A percentile compares a stretch with the other conserved stretches of the same genome.
Conservation (phyloP, 208 protist genomes). For the Crithidia sp. region DNA sequence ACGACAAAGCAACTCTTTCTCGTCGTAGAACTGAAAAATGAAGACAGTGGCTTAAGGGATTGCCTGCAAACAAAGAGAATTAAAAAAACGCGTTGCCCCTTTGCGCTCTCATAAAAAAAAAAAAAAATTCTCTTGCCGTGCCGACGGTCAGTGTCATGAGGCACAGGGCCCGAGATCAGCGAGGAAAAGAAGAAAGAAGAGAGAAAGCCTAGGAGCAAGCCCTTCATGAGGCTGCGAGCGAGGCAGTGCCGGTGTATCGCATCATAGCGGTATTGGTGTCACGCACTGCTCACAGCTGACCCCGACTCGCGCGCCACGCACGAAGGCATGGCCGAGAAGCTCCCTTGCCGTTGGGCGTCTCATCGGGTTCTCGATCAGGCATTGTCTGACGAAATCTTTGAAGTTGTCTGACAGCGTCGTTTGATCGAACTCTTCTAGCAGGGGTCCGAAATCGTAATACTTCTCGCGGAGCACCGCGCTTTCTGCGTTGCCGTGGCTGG, state of each 20-base stretch:
- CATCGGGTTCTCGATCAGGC: conserved; percentile 60
- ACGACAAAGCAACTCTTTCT: too few species aligned
- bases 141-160: too few species aligned
- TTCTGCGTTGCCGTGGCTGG: not conserved
- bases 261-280: not conserved
- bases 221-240: too few species aligned
- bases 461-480: conserved; percentile 10
- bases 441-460: conserved; percentile 50
- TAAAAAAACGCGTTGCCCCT: too few species aligned
- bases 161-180: not conserved
- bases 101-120: too few species aligned
- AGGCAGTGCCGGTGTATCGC: too few species aligned
- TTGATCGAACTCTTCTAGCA: conserved; percentile 57
- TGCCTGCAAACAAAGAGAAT: too few species aligned
- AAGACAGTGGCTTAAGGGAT: too few species aligned
- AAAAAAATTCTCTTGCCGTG: too few species aligned
- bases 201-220: not conserved
- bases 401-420: conserved; percentile 42
- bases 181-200: conserved; percentile 12
- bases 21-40: too few species aligned
- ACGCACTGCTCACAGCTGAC: not conserved
- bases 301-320: conserved; percentile 20
- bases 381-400: conserved; percentile 60
- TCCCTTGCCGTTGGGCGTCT: conserved; percentile 55
- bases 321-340: conserved; percentile 70